phyloP scores from a whole-genome alignment of 1,284 basidiomycete species.

The Rhizoctonia solani region DNA sequence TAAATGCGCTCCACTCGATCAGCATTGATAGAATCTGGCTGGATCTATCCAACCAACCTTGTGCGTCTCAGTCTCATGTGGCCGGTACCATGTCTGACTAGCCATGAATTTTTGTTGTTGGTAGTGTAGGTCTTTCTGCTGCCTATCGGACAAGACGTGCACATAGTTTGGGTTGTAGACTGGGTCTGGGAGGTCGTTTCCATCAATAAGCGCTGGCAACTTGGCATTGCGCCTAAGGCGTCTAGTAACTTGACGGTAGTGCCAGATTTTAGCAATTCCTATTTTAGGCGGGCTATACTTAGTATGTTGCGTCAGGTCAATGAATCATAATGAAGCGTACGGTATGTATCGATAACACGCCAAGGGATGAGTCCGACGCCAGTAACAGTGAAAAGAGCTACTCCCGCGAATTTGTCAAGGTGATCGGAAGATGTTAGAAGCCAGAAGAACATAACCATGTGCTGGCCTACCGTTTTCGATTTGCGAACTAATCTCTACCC shows the following conservation, averaged over 20 bases:
- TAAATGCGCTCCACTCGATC: constrained; percentile 44
- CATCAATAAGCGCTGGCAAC: constrained; percentile 68
- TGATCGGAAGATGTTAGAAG: neutral
- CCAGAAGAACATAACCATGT: neutral
- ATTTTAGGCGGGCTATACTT: neutral
- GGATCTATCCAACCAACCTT: constrained; percentile 48
- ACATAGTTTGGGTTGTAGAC: constrained; percentile 72
- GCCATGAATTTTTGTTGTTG: constrained; percentile 70
- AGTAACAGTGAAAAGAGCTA: constrained; percentile 78
- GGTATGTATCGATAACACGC: constrained; percentile 70
- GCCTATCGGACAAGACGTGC: constrained; percentile 71
- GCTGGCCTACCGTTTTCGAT: constrained; percentile 64
- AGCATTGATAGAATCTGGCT: neutral
- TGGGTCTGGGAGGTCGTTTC: constrained; percentile 79
- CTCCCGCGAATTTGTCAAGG: neutral
- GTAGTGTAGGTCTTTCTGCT: constrained; percentile 68
- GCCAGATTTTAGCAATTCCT: constrained; percentile 77
- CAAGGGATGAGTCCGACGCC: constrained; percentile 54
- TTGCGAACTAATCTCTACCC: constrained; percentile 79
- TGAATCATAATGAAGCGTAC: constrained; percentile 50
- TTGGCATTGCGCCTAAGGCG: constrained; percentile 61
- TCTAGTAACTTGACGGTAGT: constrained; percentile 63
- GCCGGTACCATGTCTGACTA: constrained; percentile 83
- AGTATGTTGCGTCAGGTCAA: neutral
- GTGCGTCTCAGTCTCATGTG: constrained; percentile 85